Evolutionary conservation across 495 filamentous ascomycete genomes (phyloP).

Genomic region (Tetracladium marchalianum): DNA sequence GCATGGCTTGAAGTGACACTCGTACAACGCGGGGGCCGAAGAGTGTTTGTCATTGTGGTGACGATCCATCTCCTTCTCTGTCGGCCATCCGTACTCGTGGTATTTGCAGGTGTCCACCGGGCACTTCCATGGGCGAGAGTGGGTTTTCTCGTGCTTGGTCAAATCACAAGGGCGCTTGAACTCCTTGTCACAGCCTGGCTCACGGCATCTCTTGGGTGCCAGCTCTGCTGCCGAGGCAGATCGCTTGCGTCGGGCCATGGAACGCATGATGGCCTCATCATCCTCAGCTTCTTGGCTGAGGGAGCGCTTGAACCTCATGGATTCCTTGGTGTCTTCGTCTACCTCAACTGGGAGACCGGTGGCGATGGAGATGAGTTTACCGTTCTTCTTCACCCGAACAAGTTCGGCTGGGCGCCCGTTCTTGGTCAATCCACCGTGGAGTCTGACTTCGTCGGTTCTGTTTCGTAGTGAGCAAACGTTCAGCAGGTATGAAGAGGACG

Average conservation of each 20-base stretch:
- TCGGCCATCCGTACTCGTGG: conserved; percentile 80
- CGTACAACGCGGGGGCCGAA: conserved; percentile 59
- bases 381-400: conserved; percentile 64
- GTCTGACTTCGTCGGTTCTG: conserved; percentile 56
- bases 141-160: conserved; percentile 95
- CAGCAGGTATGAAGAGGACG: neutral
- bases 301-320: conserved; percentile 49
- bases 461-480: conserved; percentile 27
- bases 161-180: conserved; percentile 90
- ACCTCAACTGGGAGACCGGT: conserved; percentile 45
- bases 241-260: conserved; percentile 86
- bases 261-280: conserved; percentile 70
- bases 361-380: conserved; percentile 63
- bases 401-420: conserved; percentile 72
- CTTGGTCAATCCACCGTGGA: conserved; percentile 65
- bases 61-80: conserved; percentile 92
- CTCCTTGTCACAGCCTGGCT: conserved; percentile 67
- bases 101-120: conserved; percentile 73
- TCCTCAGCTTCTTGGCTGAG: conserved; percentile 48
- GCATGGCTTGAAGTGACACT: conserved; percentile 78
- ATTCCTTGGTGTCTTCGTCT: conserved; percentile 29
- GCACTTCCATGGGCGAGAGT: conserved; percentile 93
- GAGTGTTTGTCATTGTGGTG: conserved; percentile 95
- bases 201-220: conserved; percentile 57
- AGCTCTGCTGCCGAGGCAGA: conserved; percentile 61